Conservation (phyloP, 2,329 filamentous ascomycete species). For the Diaporthe ampelina region DNA sequence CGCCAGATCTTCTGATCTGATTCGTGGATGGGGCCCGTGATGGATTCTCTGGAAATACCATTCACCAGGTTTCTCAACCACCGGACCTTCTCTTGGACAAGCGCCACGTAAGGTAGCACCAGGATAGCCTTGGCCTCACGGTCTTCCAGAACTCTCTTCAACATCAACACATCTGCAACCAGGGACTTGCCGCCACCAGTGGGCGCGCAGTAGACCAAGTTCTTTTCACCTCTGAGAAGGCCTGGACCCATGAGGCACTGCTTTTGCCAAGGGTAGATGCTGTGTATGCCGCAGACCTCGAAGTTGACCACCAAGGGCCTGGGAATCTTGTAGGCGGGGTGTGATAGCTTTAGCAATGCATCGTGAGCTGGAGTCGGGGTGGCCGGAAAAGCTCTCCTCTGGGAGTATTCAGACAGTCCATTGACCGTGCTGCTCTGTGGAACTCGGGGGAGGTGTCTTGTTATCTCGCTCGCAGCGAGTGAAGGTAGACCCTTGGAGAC, state of each 20-base stretch:
- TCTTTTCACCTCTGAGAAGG: constrained; percentile 74
- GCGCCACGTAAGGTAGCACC: constrained; percentile 82
- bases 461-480: constrained; percentile 62
- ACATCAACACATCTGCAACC: constrained; percentile 80
- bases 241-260: constrained; percentile 78
- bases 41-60: constrained; percentile 62
- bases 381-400: constrained; percentile 64
- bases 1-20: constrained; percentile 63
- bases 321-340: constrained; percentile 75
- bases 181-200: constrained; percentile 85
- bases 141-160: constrained; percentile 77
- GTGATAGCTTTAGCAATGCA: constrained; percentile 71
- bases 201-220: constrained; percentile 84
- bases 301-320: constrained; percentile 74
- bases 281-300: constrained; percentile 74
- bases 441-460: constrained; percentile 25
- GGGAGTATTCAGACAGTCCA: constrained; percentile 66
- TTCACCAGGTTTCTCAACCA: constrained; percentile 79
- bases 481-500: constrained; percentile 39
- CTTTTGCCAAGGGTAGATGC: constrained; percentile 86
- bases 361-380: constrained; percentile 68
- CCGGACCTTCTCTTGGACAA: constrained; percentile 84
- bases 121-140: constrained; percentile 77
- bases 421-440: constrained; percentile 38
- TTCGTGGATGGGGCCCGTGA: constrained; percentile 50